Evolutionary conservation across 1,284 basidiomycete genomes (phyloP), one percentile per base, ranked within the genome.

Genomic region (Moesziomyces aphidis): DNA sequence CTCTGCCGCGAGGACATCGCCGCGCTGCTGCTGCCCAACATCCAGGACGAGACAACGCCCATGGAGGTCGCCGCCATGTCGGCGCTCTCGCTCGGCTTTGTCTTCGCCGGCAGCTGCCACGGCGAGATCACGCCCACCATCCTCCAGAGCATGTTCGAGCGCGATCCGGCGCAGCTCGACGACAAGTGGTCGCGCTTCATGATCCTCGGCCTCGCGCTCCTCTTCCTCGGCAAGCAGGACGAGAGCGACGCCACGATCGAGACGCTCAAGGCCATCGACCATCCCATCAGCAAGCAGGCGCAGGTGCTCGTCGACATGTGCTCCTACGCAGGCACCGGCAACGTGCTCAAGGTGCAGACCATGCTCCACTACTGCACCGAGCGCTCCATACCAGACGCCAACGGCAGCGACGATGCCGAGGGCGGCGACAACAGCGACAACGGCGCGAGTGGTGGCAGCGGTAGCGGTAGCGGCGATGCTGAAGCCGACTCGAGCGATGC

Each of bases 341-440:
- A 98, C 82, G 96, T 98, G 3, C 88, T 99, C 62, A 94, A 94
- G 86, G 89, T 99, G 28, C 97, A 99, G 85, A 88, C 89, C 50
- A 92, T 99, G 89, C 89, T 99, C 21, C 94, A 97, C 80, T 89
- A 94, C 73, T 98, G 96, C 82, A 92, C 93, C 54, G 95, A 98
- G 83, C 95, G 97, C 80, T 88, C 94, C 66, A 90, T 90, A 69
- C 66, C 78, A 15, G 88, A 88, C 57, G 77, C 84, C 57, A 79
- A 82, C 57, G 70, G 73, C 24, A 71, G 67, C 43, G 77, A 78
- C 17, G 82, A 81, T 44, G 61, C 71, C 2, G 78, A 79, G 48
- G 73, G 74, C 3, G 78, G 77, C 4, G 76, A 42, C 59, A 62
- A 55, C 69, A 77, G 45, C 28, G 64, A 31, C 45, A 50, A 23